phyloP scores from a whole-genome alignment of 2,329 filamentous ascomycete genomes.

The Phyllosticta capitalensis region DNA sequence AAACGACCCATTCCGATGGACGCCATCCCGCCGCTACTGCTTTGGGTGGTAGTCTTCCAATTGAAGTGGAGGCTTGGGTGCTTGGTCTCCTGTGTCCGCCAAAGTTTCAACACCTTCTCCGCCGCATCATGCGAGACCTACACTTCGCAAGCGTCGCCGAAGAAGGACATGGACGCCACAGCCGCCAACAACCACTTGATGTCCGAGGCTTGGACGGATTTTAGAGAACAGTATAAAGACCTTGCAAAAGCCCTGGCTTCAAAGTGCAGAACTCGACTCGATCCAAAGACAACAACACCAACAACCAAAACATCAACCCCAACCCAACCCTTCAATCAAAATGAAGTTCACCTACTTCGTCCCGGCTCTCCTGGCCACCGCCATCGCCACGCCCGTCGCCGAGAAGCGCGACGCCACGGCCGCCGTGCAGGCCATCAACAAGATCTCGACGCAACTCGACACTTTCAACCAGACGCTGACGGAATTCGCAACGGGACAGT shows the following conservation, averaged over 20 bases:
- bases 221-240: background rate
- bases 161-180: background rate
- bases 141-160: background rate
- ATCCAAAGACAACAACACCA: background rate
- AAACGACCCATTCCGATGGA: background rate
- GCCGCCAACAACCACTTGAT: background rate
- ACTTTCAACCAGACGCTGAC: background rate
- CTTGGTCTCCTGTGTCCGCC: background rate
- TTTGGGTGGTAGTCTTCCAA: background rate
- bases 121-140: background rate
- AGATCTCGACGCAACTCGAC: background rate
- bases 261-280: background rate
- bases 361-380: background rate
- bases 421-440: background rate
- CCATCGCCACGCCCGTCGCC: background rate
- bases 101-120: background rate
- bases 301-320: background rate
- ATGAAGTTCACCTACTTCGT: conserved; percentile 4
- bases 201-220: background rate
- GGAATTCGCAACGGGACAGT: background rate
- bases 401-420: background rate
- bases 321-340: background rate
- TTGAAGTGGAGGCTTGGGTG: background rate
- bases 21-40: background rate
- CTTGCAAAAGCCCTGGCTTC: background rate